Conservation (phyloP, 1,284 basidiomycete species). For the Ceratobasidium sp. region DNA sequence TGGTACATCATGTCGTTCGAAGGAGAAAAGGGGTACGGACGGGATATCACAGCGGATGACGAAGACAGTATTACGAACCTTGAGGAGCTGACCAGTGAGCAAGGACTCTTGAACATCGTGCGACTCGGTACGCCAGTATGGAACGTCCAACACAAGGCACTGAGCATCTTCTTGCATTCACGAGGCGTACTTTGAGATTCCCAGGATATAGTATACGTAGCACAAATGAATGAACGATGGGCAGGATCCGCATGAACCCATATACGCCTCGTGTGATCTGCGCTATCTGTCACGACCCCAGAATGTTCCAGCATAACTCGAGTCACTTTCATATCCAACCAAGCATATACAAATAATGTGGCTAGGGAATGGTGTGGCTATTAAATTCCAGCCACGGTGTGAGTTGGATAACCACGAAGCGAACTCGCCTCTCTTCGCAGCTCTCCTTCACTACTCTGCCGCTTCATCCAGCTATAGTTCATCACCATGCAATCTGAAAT, state of each 20-base stretch:
- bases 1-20: constrained; percentile 40
- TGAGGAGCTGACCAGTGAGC: constrained; percentile 24
- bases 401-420: background rate
- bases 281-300: background rate
- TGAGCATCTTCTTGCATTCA: constrained; percentile 10
- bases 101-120: constrained; percentile 15
- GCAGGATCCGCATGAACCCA: background rate
- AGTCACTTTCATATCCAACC: background rate
- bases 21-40: constrained; percentile 24
- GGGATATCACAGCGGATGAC: constrained; percentile 31
- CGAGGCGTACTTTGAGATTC: constrained; percentile 22
- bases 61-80: constrained; percentile 11
- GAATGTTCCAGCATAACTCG: constrained; percentile 5
- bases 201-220: background rate
- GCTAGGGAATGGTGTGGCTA: background rate
- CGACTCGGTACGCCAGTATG: constrained; percentile 26
- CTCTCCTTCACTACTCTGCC: background rate
- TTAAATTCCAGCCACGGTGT: constrained; percentile 7
- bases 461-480: too few relatives aligned
- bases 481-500: background rate
- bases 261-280: background rate
- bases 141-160: constrained; percentile 7
- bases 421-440: background rate
- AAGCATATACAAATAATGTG: background rate
- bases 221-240: background rate